Evolutionary conservation across 345 rosid genomes (phyloP).

Genomic region (Hibiscus mutabilis): DNA sequence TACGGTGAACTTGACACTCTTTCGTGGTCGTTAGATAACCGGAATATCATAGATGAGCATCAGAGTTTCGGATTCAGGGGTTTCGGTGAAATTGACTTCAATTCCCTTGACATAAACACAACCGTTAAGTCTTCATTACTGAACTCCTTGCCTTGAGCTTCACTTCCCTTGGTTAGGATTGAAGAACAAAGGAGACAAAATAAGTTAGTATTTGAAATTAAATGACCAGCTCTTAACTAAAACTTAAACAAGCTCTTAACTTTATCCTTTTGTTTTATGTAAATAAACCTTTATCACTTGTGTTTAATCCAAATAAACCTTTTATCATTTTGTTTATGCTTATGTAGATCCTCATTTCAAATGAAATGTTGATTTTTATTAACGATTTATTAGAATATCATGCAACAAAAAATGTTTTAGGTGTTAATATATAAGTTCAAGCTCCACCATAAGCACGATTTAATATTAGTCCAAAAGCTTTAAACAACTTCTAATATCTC

Average conservation of each 20-base stretch:
- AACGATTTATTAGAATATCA: background rate
- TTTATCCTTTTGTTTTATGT: background rate
- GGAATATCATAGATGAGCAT: slow-evolving; percentile 31
- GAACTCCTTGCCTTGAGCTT: background rate
- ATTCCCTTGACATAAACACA: slow-evolving; percentile 5
- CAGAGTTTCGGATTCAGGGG: slow-evolving; percentile 29
- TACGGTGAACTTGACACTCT: slow-evolving; percentile 30
- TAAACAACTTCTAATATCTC: too few relatives aligned
- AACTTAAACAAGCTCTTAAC: background rate
- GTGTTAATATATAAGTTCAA: background rate
- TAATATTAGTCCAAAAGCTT: too few relatives aligned
- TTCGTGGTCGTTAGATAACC: slow-evolving; percentile 41
- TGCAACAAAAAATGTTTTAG: background rate
- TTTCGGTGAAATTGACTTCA: slow-evolving; percentile 33
- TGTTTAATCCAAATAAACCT: too few relatives aligned
- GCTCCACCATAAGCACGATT: too few relatives aligned
- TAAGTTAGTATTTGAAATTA: background rate
- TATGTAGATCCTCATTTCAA: too few relatives aligned
- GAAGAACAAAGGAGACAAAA: background rate
- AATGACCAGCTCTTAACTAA: background rate
- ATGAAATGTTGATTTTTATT: background rate
- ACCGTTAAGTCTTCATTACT: background rate
- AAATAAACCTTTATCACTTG: background rate
- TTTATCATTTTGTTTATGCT: too few relatives aligned
- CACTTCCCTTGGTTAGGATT: background rate